These are phyloP conservation scores for Wickerhamiella domercqiae DNA, from an alignment of 805 yeast species.

Conservation along the genomic window DNA sequence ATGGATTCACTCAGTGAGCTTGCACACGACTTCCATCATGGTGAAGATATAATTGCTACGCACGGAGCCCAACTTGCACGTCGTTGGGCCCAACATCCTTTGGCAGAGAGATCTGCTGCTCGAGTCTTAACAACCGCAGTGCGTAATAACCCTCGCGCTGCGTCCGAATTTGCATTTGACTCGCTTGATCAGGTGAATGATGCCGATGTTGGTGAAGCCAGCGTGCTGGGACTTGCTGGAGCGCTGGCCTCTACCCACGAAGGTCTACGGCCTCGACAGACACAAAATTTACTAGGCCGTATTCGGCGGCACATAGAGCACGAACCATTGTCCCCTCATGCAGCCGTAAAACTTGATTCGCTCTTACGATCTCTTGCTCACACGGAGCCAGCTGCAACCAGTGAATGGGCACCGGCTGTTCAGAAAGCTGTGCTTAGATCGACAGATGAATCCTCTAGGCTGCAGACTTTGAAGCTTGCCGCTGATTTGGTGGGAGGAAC, in stretches of 20 bases:
- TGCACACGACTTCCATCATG: constrained; percentile 1
- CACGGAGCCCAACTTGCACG: background rate
- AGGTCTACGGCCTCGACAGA: background rate
- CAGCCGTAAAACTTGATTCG: background rate
- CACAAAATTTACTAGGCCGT: background rate
- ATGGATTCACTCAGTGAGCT: background rate
- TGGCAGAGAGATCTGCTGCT: background rate
- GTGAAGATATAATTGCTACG: background rate
- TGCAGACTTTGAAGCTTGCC: background rate
- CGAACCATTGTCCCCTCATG: background rate
- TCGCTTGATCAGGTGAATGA: background rate
- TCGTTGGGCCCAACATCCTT: background rate
- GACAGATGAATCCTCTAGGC: background rate
- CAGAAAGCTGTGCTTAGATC: background rate
- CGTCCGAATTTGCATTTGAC: background rate
- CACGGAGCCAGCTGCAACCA: background rate
- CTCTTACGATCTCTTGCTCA: background rate
- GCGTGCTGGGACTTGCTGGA: background rate
- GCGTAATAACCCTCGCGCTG: constrained; percentile 1
- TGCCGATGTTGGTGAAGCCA: background rate
- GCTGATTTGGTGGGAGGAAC: background rate
- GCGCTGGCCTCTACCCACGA: background rate
- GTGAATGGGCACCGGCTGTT: background rate
- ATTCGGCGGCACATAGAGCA: background rate
- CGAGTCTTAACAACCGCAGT: background rate